Percentiles rank a stretch among this genome's conserved stretches.
These are phyloP conservation scores for Phytophthora idaei DNA, from an alignment of 352 stramenopile species.

Conservation along the genomic window DNA sequence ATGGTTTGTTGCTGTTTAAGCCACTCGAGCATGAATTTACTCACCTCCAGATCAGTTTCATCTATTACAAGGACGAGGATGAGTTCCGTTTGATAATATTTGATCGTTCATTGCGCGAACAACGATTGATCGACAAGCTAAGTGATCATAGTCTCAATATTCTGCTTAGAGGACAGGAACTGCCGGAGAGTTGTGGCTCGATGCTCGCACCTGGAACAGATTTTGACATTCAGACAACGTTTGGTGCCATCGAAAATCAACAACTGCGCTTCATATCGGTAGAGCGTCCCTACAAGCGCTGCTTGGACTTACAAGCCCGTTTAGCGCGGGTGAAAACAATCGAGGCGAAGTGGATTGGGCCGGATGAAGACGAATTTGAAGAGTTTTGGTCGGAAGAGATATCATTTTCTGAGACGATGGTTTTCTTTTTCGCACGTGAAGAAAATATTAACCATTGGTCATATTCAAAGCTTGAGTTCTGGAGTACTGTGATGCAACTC, in stretches of 20 bases:
- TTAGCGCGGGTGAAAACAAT: no score
- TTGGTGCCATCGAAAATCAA: constrained; percentile 18
- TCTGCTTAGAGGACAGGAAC: constrained; percentile 5
- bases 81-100: constrained; percentile 22
- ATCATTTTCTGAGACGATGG: no score
- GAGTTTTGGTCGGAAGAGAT: no score
- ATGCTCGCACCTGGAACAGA: constrained; percentile 14
- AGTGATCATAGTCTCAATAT: not conserved
- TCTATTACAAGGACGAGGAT: constrained; percentile 16
- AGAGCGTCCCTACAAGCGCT: constrained; percentile 26
- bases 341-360: no score
- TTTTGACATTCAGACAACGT: constrained; percentile 22
- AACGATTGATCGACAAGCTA: constrained; percentile 22
- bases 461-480: no score
- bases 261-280: constrained; percentile 17
- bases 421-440: no score
- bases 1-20: constrained; percentile 21
- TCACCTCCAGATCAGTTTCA: constrained; percentile 27
- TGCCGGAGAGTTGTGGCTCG: not conserved
- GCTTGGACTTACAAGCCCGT: constrained; percentile 22
- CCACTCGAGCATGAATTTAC: constrained; percentile 15
- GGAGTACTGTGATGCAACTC: constrained; percentile 3
- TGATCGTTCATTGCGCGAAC: constrained; percentile 6
- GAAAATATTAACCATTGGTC: no score
- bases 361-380: no score